A percentile compares a stretch with the other conserved stretches of the same genome.
Evolutionary conservation across 352 stramenopile species (phyloP).

Genomic region (Phytophthora boehmeriae): DNA sequence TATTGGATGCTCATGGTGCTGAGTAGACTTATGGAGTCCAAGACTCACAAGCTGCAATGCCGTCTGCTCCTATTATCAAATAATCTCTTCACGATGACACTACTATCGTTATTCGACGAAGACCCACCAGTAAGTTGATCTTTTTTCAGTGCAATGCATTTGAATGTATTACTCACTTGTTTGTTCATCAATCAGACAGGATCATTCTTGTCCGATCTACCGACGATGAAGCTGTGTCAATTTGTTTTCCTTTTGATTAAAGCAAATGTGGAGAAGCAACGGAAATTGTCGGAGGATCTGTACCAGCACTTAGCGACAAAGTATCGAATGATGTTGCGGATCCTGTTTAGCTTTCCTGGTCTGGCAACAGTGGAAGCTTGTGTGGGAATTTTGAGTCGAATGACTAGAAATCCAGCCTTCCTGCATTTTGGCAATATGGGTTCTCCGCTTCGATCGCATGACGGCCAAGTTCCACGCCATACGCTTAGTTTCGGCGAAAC

Average conservation of each 20-base stretch:
- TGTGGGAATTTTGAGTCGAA: slow-evolving; percentile 73
- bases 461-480: slow-evolving; percentile 50
- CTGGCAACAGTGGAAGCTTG: slow-evolving; percentile 76
- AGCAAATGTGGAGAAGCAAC: slow-evolving; percentile 66
- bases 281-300: slow-evolving; percentile 61
- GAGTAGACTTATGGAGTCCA: slow-evolving; percentile 67
- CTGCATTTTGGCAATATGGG: slow-evolving; percentile 62
- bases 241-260: slow-evolving; percentile 76
- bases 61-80: slow-evolving; percentile 72
- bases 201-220: slow-evolving; percentile 67
- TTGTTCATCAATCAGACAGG: slow-evolving; percentile 50
- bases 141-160: not conserved
- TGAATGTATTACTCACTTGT: not conserved
- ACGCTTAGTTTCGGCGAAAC: slow-evolving; percentile 68
- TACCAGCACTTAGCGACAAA: slow-evolving; percentile 78
- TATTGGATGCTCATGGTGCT: slow-evolving; percentile 85
- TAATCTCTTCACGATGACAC: slow-evolving; percentile 57
- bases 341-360: slow-evolving; percentile 77
- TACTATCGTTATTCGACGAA: slow-evolving; percentile 77
- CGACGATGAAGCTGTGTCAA: slow-evolving; percentile 80
- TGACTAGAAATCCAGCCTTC: slow-evolving; percentile 75
- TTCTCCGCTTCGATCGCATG: slow-evolving; percentile 49
- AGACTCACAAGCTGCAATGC: slow-evolving; percentile 56
- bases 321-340: slow-evolving; percentile 77
- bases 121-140: slow-evolving; percentile 53